Conservation (phyloP, 208 protist genomes). For the Acanthamoeba divionensis region DNA sequence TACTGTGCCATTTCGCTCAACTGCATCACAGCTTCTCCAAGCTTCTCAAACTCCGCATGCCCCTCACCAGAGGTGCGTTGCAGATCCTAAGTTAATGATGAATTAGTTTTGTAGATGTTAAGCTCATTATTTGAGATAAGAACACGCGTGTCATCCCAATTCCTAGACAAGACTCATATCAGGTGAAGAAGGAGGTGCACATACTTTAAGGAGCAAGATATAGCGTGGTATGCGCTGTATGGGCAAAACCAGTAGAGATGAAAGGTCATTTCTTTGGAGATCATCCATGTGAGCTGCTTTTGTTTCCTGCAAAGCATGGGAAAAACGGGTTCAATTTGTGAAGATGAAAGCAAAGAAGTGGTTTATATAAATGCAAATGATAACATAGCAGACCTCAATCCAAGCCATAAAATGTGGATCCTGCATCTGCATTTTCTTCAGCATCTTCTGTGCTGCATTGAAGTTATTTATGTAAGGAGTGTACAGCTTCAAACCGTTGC, state of each 20-base stretch:
- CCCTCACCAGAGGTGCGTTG: not conserved
- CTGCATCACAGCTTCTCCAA: not conserved
- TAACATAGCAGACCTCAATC: slow-evolving; percentile 2
- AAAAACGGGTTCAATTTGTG: no score
- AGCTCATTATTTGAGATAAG: no score
- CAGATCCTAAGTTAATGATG: not conserved
- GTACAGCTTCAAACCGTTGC: slow-evolving; percentile 28
- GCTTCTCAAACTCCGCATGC: not conserved
- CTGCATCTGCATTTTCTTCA: not conserved
- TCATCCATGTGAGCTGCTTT: slow-evolving; percentile 8
- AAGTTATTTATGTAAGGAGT: slow-evolving; percentile 49
- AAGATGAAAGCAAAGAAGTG: no score
- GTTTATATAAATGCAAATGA: no score
- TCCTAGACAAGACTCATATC: no score
- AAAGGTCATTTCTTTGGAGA: slow-evolving; percentile 11
- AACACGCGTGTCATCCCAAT: no score
- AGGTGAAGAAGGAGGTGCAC: no score
- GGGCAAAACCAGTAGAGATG: slow-evolving; percentile 23
- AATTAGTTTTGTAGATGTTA: not conserved
- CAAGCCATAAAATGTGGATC: not conserved
- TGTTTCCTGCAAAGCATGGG: slow-evolving; percentile 29
- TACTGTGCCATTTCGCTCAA: slow-evolving; percentile 43
- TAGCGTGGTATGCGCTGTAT: slow-evolving; percentile 47
- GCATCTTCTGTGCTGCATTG: not conserved
- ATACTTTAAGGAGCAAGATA: slow-evolving; percentile 33